These are phyloP conservation scores for Phaeosphaeria sp. DNA, from an alignment of 2,329 filamentous ascomycete genomes.

Conservation along the genomic window DNA sequence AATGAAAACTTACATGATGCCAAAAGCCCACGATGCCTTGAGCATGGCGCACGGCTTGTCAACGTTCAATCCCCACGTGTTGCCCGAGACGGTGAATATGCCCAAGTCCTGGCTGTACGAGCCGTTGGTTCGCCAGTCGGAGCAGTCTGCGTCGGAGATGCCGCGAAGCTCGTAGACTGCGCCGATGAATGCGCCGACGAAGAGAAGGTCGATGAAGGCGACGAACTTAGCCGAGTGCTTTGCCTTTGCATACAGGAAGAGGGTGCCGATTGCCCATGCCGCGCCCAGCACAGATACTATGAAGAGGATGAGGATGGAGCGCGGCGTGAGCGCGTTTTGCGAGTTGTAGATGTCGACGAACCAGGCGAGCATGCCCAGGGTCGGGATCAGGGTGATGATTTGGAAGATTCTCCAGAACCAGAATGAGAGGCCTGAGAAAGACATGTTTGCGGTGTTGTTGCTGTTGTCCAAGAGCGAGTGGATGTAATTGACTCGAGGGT, in stretches of 20 bases:
- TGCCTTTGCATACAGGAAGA: constrained; percentile 65
- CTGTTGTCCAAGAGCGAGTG: constrained; percentile 4
- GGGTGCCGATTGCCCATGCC: constrained; percentile 67
- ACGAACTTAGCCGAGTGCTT: constrained; percentile 66
- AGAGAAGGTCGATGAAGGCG: constrained; percentile 66
- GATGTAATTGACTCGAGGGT: constrained; percentile 10
- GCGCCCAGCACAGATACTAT: constrained; percentile 67
- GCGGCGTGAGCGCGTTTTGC: constrained; percentile 64
- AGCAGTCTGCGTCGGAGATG: constrained; percentile 71
- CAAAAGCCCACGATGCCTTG: constrained; percentile 87
- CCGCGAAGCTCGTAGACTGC: constrained; percentile 64
- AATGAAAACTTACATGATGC: constrained; percentile 71
- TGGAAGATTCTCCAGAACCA: constrained; percentile 66
- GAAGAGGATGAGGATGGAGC: constrained; percentile 68
- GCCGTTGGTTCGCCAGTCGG: constrained; percentile 58
- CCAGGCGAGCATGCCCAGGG: constrained; percentile 66
- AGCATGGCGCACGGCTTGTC: constrained; percentile 89
- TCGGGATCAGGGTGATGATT: constrained; percentile 67
- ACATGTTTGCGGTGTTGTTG: constrained; percentile 45
- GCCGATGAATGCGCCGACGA: constrained; percentile 69
- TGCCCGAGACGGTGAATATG: constrained; percentile 63
- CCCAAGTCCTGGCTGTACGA: constrained; percentile 66
- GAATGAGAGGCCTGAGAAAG: constrained; percentile 64
- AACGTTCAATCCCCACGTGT: constrained; percentile 58
- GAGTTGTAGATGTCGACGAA: constrained; percentile 67